phyloP scores from a whole-genome alignment of 2,329 filamentous ascomycete genomes.

The Monosporascus sp. region DNA sequence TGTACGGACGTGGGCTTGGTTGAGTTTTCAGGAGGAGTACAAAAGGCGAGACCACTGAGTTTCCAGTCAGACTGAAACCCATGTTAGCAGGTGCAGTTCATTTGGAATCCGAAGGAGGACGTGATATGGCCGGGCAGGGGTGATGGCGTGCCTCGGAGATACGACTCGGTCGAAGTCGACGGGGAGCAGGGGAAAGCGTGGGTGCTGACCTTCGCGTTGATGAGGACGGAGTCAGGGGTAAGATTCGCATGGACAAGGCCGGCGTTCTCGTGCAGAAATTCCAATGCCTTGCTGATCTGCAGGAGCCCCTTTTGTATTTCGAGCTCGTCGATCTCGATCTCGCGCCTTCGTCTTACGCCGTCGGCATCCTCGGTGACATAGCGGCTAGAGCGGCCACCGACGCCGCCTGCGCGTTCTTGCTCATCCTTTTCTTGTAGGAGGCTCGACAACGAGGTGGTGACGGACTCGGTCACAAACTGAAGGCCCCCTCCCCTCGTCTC shows the following conservation, averaged over 20 bases:
- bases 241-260: conserved; percentile 91
- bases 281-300: conserved; percentile 87
- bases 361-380: conserved; percentile 77
- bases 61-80: conserved; percentile 83
- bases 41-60: conserved; percentile 89
- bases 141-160: not conserved
- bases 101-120: no score
- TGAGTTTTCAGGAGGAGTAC: conserved; percentile 71
- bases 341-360: conserved; percentile 65
- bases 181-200: not conserved
- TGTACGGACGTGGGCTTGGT: conserved; percentile 70
- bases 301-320: conserved; percentile 96
- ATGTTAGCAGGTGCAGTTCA: conserved; percentile 21
- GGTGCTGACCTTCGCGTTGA: conserved; percentile 76
- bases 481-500: conserved; percentile 86
- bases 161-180: not conserved
- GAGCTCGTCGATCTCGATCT: conserved; percentile 91
- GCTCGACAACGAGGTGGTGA: conserved; percentile 81
- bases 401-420: conserved; percentile 65
- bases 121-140: not conserved
- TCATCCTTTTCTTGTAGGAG: conserved; percentile 85
- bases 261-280: conserved; percentile 93
- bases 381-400: conserved; percentile 66
- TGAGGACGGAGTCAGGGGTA: conserved; percentile 86
- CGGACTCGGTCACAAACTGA: conserved; percentile 91